phyloP scores from a whole-genome alignment of 2,329 filamentous ascomycete genomes.

The Ophiostoma sp. region DNA sequence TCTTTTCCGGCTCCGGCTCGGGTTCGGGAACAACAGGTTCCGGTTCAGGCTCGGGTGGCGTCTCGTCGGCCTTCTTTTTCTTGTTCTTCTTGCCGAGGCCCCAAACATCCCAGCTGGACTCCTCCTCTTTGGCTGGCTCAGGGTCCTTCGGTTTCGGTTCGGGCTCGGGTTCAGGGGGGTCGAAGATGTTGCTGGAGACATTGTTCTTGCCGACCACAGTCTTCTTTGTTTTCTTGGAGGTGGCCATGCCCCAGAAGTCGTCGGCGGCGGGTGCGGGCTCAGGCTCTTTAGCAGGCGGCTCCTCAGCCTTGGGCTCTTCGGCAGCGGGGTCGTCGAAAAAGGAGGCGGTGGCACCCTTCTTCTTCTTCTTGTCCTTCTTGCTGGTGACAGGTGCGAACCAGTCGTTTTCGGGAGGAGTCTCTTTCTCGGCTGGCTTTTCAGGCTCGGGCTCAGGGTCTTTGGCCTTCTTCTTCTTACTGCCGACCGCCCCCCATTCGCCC shows the following conservation, averaged over 20 bases:
- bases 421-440: slow-evolving; percentile 28
- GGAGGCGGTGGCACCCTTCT: slow-evolving; percentile 32
- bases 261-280: slow-evolving; percentile 31
- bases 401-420: slow-evolving; percentile 34
- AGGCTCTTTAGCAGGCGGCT: slow-evolving; percentile 25
- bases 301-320: slow-evolving; percentile 24
- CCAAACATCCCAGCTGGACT: slow-evolving; percentile 45
- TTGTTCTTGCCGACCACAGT: slow-evolving; percentile 41
- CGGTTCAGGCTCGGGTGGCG: slow-evolving; percentile 23
- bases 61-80: slow-evolving; percentile 37
- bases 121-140: slow-evolving; percentile 28
- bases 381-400: slow-evolving; percentile 37
- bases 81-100: slow-evolving; percentile 48
- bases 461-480: slow-evolving; percentile 46
- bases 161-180: slow-evolving; percentile 24
- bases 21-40: slow-evolving; percentile 23
- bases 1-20: slow-evolving; percentile 22
- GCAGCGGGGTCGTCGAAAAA: slow-evolving; percentile 28
- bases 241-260: slow-evolving; percentile 36
- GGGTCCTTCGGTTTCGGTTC: slow-evolving; percentile 25
- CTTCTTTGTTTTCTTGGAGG: slow-evolving; percentile 44
- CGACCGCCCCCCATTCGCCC: slow-evolving; percentile 41
- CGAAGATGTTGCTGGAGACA: slow-evolving; percentile 27
- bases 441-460: slow-evolving; percentile 34
- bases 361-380: slow-evolving; percentile 50